A percentile compares a stretch with the other conserved stretches of the same genome.
These are phyloP conservation scores for Globisporangium splendens DNA, from an alignment of 352 stramenopile genomes.

Conservation along the genomic window DNA sequence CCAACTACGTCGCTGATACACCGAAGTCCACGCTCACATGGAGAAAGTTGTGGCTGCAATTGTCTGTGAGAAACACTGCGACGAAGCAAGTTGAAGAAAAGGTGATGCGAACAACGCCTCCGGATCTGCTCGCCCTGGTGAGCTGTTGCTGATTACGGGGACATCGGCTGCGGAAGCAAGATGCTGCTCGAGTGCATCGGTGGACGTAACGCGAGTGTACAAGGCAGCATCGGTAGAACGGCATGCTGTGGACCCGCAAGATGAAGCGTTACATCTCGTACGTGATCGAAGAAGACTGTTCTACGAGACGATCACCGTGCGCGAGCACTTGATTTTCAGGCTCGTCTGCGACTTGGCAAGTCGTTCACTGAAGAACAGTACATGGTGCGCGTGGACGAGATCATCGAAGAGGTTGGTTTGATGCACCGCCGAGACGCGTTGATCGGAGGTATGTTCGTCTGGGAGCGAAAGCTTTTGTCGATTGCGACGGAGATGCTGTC, in stretches of 20 bases:
- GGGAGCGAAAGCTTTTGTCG: constrained; percentile 78
- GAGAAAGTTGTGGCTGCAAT: constrained; percentile 29
- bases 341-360: constrained; percentile 68
- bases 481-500: constrained; percentile 80
- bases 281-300: constrained; percentile 90
- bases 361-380: constrained; percentile 23
- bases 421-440: constrained; percentile 45
- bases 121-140: constrained; percentile 40
- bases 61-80: constrained; percentile 30
- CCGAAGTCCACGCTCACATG: constrained; percentile 39
- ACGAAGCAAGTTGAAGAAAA: constrained; percentile 49
- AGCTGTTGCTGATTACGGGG: constrained; percentile 70
- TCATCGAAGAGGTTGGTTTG: constrained; percentile 61
- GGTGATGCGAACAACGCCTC: constrained; percentile 42
- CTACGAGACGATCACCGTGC: constrained; percentile 85
- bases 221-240: constrained; percentile 50
- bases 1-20: too few species aligned
- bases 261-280: constrained; percentile 41
- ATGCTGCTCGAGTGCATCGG: constrained; percentile 93
- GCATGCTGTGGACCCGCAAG: constrained; percentile 32
- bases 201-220: constrained; percentile 74
- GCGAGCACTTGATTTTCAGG: constrained; percentile 89
- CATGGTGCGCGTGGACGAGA: constrained; percentile 34
- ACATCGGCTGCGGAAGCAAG: constrained; percentile 84
- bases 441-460: constrained; percentile 74